Evolutionary conservation across 192 early-diverging fungal genomes (phyloP), one percentile per base, ranked within the genome.

Genomic region (Helicostylum pulchrum): DNA sequence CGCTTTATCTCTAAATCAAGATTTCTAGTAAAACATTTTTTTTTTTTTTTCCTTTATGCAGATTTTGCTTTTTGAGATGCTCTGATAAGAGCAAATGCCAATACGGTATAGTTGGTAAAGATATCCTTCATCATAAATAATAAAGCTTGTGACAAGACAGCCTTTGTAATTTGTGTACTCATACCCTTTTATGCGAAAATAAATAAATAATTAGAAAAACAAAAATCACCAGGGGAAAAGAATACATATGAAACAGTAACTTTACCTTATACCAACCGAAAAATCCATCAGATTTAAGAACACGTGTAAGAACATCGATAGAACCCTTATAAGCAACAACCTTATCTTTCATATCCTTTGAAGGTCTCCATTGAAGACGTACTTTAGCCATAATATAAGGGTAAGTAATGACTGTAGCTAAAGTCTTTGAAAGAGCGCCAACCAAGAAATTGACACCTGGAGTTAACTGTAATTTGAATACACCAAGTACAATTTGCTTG

Each of bases 361-460:
- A 81, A 23, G 88, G 90, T 67, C 87, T 90, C 88, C 90, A 94
- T 72, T 99, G 97, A 64, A 99, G 83, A 53, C 94, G 79, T 20
- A 98, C 93, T 68, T 99, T 99, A 48, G 97, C 97, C 97, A 99
- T 97, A 73, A 99, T 99, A 69, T 97, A 99, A 21, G 97, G 95
- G 66, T 99, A 93, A 15, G 87, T 91, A 54, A 90, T 69, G 12
- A 90, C 74, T 20, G 92, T 94, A 7, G 90, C 97, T 71, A 99
- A 73, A 0, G 95, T 94, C 68, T 99, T 99, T 42, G 91, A 84
- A 26, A 97, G 52, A 10, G 97, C 97, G n/a, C 94, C 95, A 32
- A 93, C 86, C 71, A 90, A 78, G 66, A 99, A 99, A n/a, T 90
- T 89, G 67, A 94, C 81, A n/a, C 82, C 86, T 15, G 92, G 83